Evolutionary conservation across 495 filamentous ascomycete genomes (phyloP).

Genomic region (Articulospora tetracladia): DNA sequence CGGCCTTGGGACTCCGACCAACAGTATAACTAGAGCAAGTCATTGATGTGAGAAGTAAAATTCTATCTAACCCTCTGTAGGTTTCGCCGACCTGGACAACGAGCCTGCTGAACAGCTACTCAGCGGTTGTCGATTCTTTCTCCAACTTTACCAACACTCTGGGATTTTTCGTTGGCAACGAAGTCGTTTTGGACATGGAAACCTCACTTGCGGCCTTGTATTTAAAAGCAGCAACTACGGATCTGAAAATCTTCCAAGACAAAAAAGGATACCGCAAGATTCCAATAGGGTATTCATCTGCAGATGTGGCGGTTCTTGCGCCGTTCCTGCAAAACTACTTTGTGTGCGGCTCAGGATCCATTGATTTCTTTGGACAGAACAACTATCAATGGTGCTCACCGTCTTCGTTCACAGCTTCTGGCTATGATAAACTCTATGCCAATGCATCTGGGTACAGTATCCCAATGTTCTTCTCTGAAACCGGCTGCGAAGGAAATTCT

Average conservation of each 20-base stretch:
- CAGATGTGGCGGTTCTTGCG: conserved; percentile 70
- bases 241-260: conserved; percentile 75
- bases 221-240: conserved; percentile 71
- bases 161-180: conserved; percentile 80
- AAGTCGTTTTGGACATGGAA: conserved; percentile 58
- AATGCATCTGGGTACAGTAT: conserved; percentile 52
- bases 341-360: conserved; percentile 65
- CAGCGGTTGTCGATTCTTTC: conserved; percentile 71
- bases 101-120: conserved; percentile 58
- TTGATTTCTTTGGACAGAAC: conserved; percentile 82
- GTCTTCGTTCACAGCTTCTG: conserved; percentile 57
- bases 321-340: conserved; percentile 85
- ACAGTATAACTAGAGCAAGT: conserved; percentile 65
- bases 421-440: conserved; percentile 60
- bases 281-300: conserved; percentile 78
- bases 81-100: conserved; percentile 61
- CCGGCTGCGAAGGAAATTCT: conserved; percentile 59
- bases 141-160: conserved; percentile 70
- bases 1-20: conserved; percentile 76
- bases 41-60: too few relatives aligned
- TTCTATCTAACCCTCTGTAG: conserved; percentile 24
- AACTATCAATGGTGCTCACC: conserved; percentile 80
- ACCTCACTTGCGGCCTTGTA: conserved; percentile 66
- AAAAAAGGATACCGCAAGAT: conserved; percentile 71
- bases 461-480: conserved; percentile 81